Base-by-base conservation (phyloP, 1,284 basidiomycete species). In the Sporisorium exsertum region DNA sequence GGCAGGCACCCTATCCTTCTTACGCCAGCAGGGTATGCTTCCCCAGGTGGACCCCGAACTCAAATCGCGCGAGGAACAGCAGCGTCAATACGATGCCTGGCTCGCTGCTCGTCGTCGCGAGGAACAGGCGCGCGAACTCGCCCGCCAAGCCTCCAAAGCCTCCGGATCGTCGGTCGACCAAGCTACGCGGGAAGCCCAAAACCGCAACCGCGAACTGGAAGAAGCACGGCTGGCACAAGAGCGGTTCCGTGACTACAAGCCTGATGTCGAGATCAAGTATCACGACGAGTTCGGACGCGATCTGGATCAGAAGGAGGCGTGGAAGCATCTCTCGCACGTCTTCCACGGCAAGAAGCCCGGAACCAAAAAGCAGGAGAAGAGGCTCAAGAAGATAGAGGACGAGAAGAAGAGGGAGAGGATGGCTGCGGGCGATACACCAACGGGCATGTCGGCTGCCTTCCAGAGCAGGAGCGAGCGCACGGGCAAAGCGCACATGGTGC, bases 241-340 rank as follows among this genome's bases (percentile, higher is more conserved):
- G 42, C 86, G 90, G 53, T 99, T 93, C 89, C 93, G 92, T 87
- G 90, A 92, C 84, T 99, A 99, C 89, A 97, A 95, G 87, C 97
- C 97, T 1, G 95, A 97, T 86, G 90, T 99, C 80, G 94, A 96
- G 75, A 94, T 99, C 83, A 92, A 93, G 66, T 99, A 99, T 86
- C 92, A 96, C 78, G 97, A 99, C 86, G 80, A 85, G 64, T 94
- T 94, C 84, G 97, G 97, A n/a, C 89, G 95, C 22, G 86, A 89
- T 72, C 88, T 98, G 84, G 93, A 92, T 26, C 91, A 92, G 35
- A 98, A 98, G 88, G 97, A 99, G 67, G 86, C 86, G 24, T 87
- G 86, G 86, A 87, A 87, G 74, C 70, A 77, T 26, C 78, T 85
- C 15, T 80, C 77, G 50, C 84, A 85, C 71, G 72, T 78, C 16